Base-by-base conservation (phyloP, 129 eudicot genomes). In the Logfia minima region DNA sequence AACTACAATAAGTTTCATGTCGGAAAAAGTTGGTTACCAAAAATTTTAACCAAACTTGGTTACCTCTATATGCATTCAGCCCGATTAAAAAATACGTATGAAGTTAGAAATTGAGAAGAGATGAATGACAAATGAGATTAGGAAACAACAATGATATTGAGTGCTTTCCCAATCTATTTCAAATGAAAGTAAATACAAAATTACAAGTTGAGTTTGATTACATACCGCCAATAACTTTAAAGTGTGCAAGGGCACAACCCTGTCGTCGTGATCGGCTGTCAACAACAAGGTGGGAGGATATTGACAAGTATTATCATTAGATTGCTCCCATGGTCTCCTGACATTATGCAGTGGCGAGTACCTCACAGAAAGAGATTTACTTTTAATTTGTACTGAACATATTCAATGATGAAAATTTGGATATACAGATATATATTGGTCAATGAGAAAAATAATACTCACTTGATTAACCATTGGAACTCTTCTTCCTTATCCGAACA, bases 271-370 rank as follows among this genome's bases (percentile, higher is more conserved):
- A 85, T 95, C 99, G 32, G 99, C 99, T 24, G 99, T 95, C 87
- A 95, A 82, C 79, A 95, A 39, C 90, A 95, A 83, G 59, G 96
- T 92, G 62, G 99, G 79, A 13, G 99, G 99, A 73, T 95, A 95
- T 61, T 95, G 96, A 68, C 75, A 39, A 21, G 81, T 61, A 76
- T 75, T 18, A 80, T 75, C 81, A 67, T 77, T 48, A 62, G 92
- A 87, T 59, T 87, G 71, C 78, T 95, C 99, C 99, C 99, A 89
- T 56, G 97, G 99, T 83, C 96, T 92, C 81, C 86, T 85, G n/a
- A 95, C 94, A 77, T 95, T 95, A 82, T 95, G 99, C 66, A 95
- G 80, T n/a, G 99, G 99, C 2, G 99, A 95, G 84, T 95, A 95
- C 89, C 99, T 95, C 78, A 65, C 11, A 26, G 48, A 56, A 77